These are phyloP conservation scores for Syncephalastrum monosporum DNA, from an alignment of 371 early-diverging fungal genomes.

Conservation along the genomic window DNA sequence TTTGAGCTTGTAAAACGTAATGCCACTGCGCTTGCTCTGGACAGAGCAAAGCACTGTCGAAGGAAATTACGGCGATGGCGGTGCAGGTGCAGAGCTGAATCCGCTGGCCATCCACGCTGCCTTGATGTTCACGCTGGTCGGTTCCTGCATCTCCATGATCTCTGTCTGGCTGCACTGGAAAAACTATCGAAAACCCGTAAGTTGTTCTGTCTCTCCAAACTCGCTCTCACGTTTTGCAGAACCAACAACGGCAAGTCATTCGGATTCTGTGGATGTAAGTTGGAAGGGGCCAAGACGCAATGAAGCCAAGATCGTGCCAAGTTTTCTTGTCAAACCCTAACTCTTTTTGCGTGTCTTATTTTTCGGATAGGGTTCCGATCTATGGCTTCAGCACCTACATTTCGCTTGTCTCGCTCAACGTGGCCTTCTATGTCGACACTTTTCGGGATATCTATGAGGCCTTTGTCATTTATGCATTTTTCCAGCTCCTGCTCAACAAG, in stretches of 20 bases:
- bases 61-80: conserved; percentile 41
- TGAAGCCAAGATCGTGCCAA: no score
- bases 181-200: conserved; percentile 87
- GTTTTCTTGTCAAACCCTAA: no score
- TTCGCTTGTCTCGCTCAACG: conserved; percentile 69
- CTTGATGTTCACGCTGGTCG: conserved; percentile 58
- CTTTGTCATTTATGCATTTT: conserved; percentile 95
- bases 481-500: conserved; percentile 84
- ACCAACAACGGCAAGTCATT: conserved; percentile 83
- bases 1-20: not conserved
- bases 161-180: conserved; percentile 88
- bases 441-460: conserved; percentile 96
- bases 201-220: not conserved
- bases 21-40: conserved; percentile 4
- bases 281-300: no score
- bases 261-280: conserved; percentile 87
- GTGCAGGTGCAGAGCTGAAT: conserved; percentile 60
- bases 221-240: conserved; percentile 30
- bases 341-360: no score
- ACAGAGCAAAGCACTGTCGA: conserved; percentile 5
- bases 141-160: conserved; percentile 65
- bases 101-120: conserved; percentile 54
- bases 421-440: conserved; percentile 88
- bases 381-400: conserved; percentile 87
- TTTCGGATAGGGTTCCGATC: conserved; percentile 75